A percentile compares a stretch with the other conserved stretches of the same genome.
phyloP scores from a whole-genome alignment of 352 stramenopile genomes.

The Phytophthora hybrid region DNA sequence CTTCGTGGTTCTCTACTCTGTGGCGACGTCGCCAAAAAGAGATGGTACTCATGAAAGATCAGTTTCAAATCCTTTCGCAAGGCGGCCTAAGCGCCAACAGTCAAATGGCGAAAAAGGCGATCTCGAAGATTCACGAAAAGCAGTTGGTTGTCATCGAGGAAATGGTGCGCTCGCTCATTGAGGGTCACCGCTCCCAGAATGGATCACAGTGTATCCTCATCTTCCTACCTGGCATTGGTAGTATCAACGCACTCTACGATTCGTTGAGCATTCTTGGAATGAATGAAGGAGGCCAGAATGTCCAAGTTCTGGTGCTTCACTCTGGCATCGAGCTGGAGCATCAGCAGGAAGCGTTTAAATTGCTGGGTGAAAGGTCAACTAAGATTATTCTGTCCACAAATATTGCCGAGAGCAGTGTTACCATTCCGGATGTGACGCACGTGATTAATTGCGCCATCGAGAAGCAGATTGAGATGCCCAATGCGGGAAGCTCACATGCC shows the following conservation, averaged over 20 bases:
- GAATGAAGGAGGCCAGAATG: conserved; percentile 30
- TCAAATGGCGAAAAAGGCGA: conserved; percentile 57
- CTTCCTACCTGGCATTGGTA: conserved; percentile 95
- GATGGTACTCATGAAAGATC: conserved; percentile 49
- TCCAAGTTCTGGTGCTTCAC: conserved; percentile 71
- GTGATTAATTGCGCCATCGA: conserved; percentile 89
- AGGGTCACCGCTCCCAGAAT: conserved; percentile 44
- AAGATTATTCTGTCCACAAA: conserved; percentile 98
- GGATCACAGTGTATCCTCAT: conserved; percentile 92
- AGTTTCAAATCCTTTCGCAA: conserved; percentile 49
- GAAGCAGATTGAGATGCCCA: conserved; percentile 88
- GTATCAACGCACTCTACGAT: conserved; percentile 93
- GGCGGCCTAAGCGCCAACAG: conserved; percentile 48
- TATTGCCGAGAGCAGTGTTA: conserved; percentile 97
- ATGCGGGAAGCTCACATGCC: conserved; percentile 64
- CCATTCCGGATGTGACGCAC: conserved; percentile 94
- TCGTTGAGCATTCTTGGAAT: conserved; percentile 55
- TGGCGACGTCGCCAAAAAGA: conserved; percentile 48
- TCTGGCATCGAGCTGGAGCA: conserved; percentile 80
- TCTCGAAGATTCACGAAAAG: conserved; percentile 70
- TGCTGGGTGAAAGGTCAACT: conserved; percentile 52
- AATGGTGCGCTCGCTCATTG: conserved; percentile 67
- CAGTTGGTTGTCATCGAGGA: conserved; percentile 67
- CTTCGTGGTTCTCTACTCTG: conserved; percentile 51
- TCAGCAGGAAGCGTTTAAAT: conserved; percentile 74